Evolutionary conservation across 176 grass and related monocot species (phyloP), one percentile per base, ranked within the genome.

Genomic region (Carex cristatella): DNA sequence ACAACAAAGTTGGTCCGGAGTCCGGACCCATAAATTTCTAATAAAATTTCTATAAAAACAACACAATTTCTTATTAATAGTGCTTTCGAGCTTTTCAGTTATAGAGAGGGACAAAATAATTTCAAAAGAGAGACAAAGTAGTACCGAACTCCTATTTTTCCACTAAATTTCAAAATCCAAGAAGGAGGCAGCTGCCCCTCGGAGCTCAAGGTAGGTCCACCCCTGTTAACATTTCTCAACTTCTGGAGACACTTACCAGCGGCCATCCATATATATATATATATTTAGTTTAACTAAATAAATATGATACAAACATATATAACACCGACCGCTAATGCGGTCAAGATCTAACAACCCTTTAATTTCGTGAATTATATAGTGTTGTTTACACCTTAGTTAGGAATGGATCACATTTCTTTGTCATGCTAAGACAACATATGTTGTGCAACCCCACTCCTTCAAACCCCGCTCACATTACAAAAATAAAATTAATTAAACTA

Each of bases 331-430:
- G 56, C 3, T 83, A 69, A 83, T 54, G 48, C 46, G 27, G 81
- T 83, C 81, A 69, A 83, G 81, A 83, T 83, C 63, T 67, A 83
- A 83, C 81, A 83, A 83, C 81, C 81, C 44, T 83, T 83, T 68
- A 58, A 79, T 79, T 69, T 83, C 33, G 23, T 83, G 12, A 68
- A 68, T 55, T 83, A 10, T 61, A 63, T 69, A 57, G 42, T 61
- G 14, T 83, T 83, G 42, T 67, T 83, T 83, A 83, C 27, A 33
- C 4, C 4, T 54, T 67, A 35, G 37, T 27, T 53, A 81, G 33
- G 5, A 37, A 81, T 81, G 59, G 10, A 83, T 40, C 61, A 82
- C 40, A n/a, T 15, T 65, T 11, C n/a, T 83, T 54, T 76, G 48
- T 31, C 48, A 76, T 15, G 15, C 23, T 55, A 16, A 8, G 72